A percentile compares a stretch with the other conserved stretches of the same genome.
Evolutionary conservation across 2,329 filamentous ascomycete genomes (phyloP).

Genomic region (Fusarium avenaceum): DNA sequence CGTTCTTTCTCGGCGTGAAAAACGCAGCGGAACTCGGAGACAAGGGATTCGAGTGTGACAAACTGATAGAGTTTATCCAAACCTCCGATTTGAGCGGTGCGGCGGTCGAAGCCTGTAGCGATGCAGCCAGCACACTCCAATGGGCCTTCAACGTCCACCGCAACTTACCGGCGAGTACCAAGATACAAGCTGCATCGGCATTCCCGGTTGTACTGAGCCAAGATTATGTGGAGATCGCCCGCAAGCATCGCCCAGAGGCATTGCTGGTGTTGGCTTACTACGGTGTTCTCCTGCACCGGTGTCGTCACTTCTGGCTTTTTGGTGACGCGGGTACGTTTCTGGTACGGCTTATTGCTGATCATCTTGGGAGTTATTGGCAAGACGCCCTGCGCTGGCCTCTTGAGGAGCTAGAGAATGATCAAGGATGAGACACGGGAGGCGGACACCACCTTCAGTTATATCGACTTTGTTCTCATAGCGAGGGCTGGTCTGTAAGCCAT

Average conservation of each 20-base stretch:
- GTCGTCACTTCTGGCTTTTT: constrained; percentile 57
- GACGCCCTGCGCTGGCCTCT: constrained; percentile 53
- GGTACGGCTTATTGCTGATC: constrained; percentile 51
- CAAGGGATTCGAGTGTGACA: constrained; percentile 47
- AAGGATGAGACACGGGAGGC: constrained; percentile 34
- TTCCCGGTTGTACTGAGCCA: constrained; percentile 52
- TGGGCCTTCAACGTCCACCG: constrained; percentile 54
- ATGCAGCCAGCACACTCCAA: constrained; percentile 50
- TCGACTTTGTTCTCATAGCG: too few species aligned
- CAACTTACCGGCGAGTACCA: constrained; percentile 41
- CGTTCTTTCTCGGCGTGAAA: constrained; percentile 44
- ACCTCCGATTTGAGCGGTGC: constrained; percentile 50
- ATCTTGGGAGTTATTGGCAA: constrained; percentile 54
- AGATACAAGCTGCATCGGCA: constrained; percentile 52
- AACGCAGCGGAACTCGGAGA: constrained; percentile 27
- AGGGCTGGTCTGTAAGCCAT: too few species aligned
- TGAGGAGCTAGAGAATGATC: constrained; percentile 48
- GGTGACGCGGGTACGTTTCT: constrained; percentile 52
- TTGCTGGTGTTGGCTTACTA: constrained; percentile 65
- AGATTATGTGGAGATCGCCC: constrained; percentile 54
- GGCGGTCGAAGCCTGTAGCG: constrained; percentile 50
- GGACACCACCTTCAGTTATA: too few species aligned
- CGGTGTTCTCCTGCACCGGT: constrained; percentile 62
- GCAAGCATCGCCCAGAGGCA: constrained; percentile 56
- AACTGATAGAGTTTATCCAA: constrained; percentile 50